phyloP scores from a whole-genome alignment of 1,139 yeast genomes.

The Zygosaccharomyces sapae region DNA sequence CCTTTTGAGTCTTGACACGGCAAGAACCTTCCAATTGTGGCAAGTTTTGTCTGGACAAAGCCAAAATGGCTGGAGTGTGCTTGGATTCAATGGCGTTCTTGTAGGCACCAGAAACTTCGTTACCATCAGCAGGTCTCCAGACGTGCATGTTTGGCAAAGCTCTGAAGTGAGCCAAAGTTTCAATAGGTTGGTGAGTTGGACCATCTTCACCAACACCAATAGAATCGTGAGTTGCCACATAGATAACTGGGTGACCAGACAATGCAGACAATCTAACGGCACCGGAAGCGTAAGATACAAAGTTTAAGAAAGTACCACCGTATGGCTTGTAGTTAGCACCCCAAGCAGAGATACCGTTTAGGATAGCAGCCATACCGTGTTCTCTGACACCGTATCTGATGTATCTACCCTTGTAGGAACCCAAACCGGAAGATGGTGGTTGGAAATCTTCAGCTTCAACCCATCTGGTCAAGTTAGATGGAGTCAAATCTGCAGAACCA shows the following conservation, averaged over 20 bases:
- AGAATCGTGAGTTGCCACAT: constrained; percentile 99
- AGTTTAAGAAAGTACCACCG: constrained; percentile 98
- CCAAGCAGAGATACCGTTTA: constrained; percentile 95
- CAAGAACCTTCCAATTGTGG: constrained; percentile 95
- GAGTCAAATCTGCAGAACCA: constrained; percentile 98
- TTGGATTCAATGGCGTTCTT: constrained; percentile 65
- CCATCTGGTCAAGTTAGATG: constrained; percentile 94
- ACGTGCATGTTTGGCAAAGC: constrained; percentile 92
- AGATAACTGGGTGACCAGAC: constrained; percentile 87
- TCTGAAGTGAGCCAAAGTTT: constrained; percentile 96
- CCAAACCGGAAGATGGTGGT: constrained; percentile 76
- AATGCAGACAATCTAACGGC: constrained; percentile 93
- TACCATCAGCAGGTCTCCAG: constrained; percentile 99
- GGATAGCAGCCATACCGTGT: constrained; percentile 99
- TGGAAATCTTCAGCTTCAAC: constrained; percentile 87
- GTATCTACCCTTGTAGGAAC: constrained; percentile 90
- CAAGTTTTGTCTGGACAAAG: constrained; percentile 94
- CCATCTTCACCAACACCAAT: constrained; percentile 99
- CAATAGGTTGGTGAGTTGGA: constrained; percentile 99
- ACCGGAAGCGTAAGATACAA: constrained; percentile 97
- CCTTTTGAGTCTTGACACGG: constrained; percentile 87
- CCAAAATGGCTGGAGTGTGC: constrained; percentile 82
- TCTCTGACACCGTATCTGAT: constrained; percentile 99
- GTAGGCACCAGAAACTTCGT: constrained; percentile 97
- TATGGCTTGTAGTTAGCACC: constrained; percentile 90